Evolutionary conservation across 2,329 filamentous ascomycete species (phyloP), one percentile per base, ranked within the genome.

Genomic region (Aspergillus calidoustus): DNA sequence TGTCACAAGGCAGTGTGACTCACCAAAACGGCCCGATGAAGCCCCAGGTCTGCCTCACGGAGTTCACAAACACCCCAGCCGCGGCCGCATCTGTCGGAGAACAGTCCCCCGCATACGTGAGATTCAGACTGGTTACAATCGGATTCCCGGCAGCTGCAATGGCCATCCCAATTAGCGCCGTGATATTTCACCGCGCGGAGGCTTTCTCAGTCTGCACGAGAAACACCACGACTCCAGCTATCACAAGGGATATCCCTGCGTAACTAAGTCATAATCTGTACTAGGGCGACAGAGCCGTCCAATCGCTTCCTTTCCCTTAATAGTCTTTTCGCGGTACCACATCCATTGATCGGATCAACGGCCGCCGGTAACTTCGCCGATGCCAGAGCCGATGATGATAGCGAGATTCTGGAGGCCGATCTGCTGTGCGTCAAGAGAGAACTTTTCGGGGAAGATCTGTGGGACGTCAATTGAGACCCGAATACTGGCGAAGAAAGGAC

Each of bases 301-400:
- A 3, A 13, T 34, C 7, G 31, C 31, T 34, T 13, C 7, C 48
- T 78, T 79, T n/a, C 77, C 74, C 7, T 76, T 72, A 7, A 66
- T 54, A 8, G 63, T 64, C 9, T 62, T 66, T 23, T 65, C 63
- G 4, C 69, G 66, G 23, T 72, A 70, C 54, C 76, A 78, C 84
- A 88, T 87, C 81, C 85, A 89, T 23, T 75, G 73, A 56, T 88
- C 86, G 11, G 82, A 85, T n/a, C 83, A 66, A 47, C 79, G 74
- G 2, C 86, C 86, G 19, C 85, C 85, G n/a, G 87, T 71, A 66
- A 86, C 85, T 72, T 89, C 86, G 23, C 86, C 86, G 6, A 88
- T 76, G 3, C 87, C 69, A 0, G 82, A 83, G 3, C 87, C 86
- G 38, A 88, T 79, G 50, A 89, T 85, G 31, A 87, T 73, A 13